Evolutionary conservation across 75 land plant species (phyloP), one percentile per base, ranked within the genome.

Genomic region (Selaginella moellendorffii): DNA sequence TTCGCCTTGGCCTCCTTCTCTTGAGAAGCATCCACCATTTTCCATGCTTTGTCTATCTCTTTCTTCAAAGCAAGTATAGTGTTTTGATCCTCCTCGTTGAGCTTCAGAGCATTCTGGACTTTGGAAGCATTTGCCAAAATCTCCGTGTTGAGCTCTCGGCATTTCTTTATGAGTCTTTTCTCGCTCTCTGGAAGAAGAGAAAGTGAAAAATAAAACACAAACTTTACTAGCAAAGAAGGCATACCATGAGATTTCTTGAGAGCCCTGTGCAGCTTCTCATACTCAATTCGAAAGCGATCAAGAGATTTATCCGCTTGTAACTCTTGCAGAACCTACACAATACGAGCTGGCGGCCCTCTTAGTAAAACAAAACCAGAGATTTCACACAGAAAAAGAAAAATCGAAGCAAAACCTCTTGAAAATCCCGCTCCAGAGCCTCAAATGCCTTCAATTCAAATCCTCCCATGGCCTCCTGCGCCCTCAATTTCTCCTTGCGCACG

Each of bases 21-120:
- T 67, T 73, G 75, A 17, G 75, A 73, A 1, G 75, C 70, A 63
- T 73, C 75, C 19, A 73, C 75, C 75, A 73, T 67, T 30, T 68
- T 67, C 75, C 75, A 73, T 28, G 75, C 75, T 29, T 62, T 67
- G 65, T 73, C 75, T 19, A 73, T 67, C 62, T 73, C 75, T 52
- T 27, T 30, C 42, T 73, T 73, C 58, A 73, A 63, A 52, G 75
- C 75, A 53, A 53, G n/a, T 14, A 73, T 67, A 12, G 65, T 67
- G 31, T 60, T 67, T 73, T 69, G 71, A 30, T 73, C 75, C 24
- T 73, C 75, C 29, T 73, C 70, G 52, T 67, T 73, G 29, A 73
- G 30, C 29, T 67, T 67, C 20, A 73, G 25, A 1, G 75, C 61
- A 67, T 67, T 73, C 51, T 69, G 71, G 1, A 73, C 70, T 31